Evolutionary conservation across 2,329 filamentous ascomycete genomes (phyloP), one percentile per base, ranked within the genome.

Genomic region (Fusarium sp.): DNA sequence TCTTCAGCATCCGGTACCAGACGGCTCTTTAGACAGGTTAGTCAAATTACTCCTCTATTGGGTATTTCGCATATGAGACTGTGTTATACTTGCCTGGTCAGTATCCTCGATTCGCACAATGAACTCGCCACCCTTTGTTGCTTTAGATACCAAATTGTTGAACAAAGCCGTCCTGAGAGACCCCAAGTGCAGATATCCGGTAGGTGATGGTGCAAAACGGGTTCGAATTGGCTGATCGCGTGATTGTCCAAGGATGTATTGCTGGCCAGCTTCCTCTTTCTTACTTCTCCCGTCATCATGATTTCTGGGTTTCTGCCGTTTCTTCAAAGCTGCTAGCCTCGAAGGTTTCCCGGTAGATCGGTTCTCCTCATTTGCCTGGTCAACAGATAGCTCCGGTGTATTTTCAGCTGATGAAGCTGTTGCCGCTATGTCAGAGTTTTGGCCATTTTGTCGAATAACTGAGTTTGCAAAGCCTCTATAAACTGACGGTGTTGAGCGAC

Each of bases 201-300:
- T 99, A 0, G 96, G 96, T 2, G 96, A 98, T 1, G 96, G 96
- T 2, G 96, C 96, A 79, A 99, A 99, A 46, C 96, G 90, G 19
- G 96, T 75, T 30, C 79, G 71, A 47, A 81, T 79, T 14, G 79
- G 78, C 14, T 71, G 58, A 93, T 77, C 93, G 85, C 61, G 88
- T 88, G 70, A 73, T 48, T 80, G 75, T 14, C 78, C 78, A 4
- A 81, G 71, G 51, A 80, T 77, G 43, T 70, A 74, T 45, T 68
- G 75, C 22, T 74, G 65, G 1, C 46, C 32, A 7, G 54, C 13
- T 20, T 53, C 62, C 33, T 39, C 28, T 14, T 48, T 45, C 17
- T 56, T 65, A 22, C 13, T 19, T 15, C 56, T 30, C 7, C 37
- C 17, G 7, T 35, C 47, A 8, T 32, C 47, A 14, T 37, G 56